Base-by-base conservation (phyloP, 495 filamentous ascomycete species). In the Penicillium maclennaniae region DNA sequence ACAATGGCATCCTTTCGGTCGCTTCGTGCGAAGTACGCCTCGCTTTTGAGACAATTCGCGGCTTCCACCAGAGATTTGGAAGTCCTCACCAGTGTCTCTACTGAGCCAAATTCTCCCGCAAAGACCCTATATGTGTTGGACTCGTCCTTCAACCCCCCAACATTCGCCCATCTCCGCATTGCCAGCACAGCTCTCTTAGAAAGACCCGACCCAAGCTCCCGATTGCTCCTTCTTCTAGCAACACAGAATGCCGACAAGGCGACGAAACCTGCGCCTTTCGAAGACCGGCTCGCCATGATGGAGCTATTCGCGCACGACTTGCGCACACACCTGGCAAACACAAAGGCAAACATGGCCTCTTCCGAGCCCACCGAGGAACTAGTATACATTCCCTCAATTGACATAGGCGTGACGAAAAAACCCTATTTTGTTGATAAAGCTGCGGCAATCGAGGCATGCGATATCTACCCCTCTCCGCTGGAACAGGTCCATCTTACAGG, bases 181-280 rank as follows among this genome's bases (percentile, higher is more conserved):
- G 88, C 84, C 4, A 72, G 75, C 20, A 84, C 86, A 9, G 88
- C 89, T 10, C 68, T 93, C 4, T 66, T 67, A 19, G 67, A 78
- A 36, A 48, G 59, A 60, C 20, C 58, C 55, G 12, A 60, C 28
- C 25, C 56, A 49, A 3, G 52, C 74, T 70, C 79, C 16, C 79
- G 89, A 0, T 62, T 97, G 3, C 72, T 98, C 1, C 78, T 98
- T 0, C 78, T 98, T 0, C 85, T 97, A 19, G 86, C 90, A 1
- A 88, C 88, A 25, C 86, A 92, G 55, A 98, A 98, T 77, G 92
- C 92, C 1, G 92, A 98, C 65, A 98, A 98, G 62, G 83, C 88
- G 9, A 78, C 88, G 25, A 90, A 88, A 54, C 89, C 92, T 0
- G 91, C 91, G 3, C 62, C 76, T 0, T 96, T 96, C 59, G 85